Percentiles rank a stretch among this genome's conserved stretches.
phyloP scores from a whole-genome alignment of 768 basidiomycete genomes.

The Porpolomopsis calyptriformis region DNA sequence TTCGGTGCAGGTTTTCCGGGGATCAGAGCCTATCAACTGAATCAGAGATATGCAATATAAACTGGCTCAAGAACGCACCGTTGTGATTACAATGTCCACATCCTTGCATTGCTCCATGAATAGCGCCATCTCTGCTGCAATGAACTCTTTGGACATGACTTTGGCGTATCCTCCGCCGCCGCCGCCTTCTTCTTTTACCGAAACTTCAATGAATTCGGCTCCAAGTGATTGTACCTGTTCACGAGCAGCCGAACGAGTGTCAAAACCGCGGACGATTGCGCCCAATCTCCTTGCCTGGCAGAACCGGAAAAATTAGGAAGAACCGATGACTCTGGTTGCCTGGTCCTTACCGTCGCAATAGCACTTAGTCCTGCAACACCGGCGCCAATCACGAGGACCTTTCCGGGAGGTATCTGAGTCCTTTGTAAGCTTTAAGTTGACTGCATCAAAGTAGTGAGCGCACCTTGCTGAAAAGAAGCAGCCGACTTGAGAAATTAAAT shows the following conservation, averaged over 20 bases:
- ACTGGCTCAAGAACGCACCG: constrained; percentile 29
- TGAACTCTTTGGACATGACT: constrained; percentile 83
- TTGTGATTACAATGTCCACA: constrained; percentile 83
- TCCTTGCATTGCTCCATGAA: constrained; percentile 84
- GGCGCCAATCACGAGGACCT: constrained; percentile 79
- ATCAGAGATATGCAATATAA: background rate
- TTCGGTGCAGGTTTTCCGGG: constrained; percentile 83
- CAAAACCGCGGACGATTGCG: constrained; percentile 82
- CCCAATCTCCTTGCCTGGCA: constrained; percentile 67
- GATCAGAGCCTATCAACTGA: constrained; percentile 51
- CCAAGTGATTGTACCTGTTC: constrained; percentile 88
- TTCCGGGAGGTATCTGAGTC: constrained; percentile 69
- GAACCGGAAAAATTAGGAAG: background rate
- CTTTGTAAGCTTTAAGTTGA: background rate
- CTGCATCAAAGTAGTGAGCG: background rate
- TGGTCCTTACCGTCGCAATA: constrained; percentile 57
- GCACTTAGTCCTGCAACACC: constrained; percentile 86
- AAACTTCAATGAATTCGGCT: constrained; percentile 82
- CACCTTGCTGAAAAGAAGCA: constrained; percentile 31
- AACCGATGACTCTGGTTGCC: background rate
- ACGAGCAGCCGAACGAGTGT: constrained; percentile 73
- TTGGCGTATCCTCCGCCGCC: constrained; percentile 83
- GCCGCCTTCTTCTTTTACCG: constrained; percentile 69
- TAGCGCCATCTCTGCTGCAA: constrained; percentile 79
- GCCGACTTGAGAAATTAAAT: background rate